Evolutionary conservation across 495 filamentous ascomycete genomes (phyloP), one percentile per base, ranked within the genome.

Genomic region (Neurospora tetraspora): DNA sequence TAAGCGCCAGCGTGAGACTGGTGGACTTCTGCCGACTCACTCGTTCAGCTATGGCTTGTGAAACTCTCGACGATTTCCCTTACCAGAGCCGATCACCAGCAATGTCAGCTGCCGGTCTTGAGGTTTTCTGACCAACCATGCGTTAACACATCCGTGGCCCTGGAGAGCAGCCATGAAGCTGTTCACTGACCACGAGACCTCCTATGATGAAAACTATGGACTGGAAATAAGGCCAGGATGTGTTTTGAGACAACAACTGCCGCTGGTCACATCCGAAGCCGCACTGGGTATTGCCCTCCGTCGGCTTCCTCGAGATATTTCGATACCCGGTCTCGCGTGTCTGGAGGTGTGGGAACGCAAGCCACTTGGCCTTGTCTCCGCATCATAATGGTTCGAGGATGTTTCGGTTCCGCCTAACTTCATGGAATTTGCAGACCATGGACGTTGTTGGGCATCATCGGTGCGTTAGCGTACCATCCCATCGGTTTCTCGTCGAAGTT

Each of bases 101-200:
- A 34, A 11, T 65, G 53, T 65, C 53, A 65, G 53, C 53, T 65
- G 53, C 27, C 53, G 27, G 53, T 18, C 53, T 65, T 65, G 27
- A 34, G 12, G 53, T 65, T 65, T 34, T 34, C 12, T 31, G 12
- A 10, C 71, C 71, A 73, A 73, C 71, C 71, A 73, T 40, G 68
- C 69, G 16, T 20, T 6, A 70, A 73, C 71, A 73, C 71, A 73
- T 73, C n/a, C 71, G 39, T 69, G 38, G 37, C 27, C 20, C 23
- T 23, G 8, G 39, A 69, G 11, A 68, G 11, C 61, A 39, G 27
- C 36, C 37, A 27, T 39, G 34, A 65, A 72, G 68, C 39, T 20
- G 39, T 16, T 42, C 20, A n/a, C 16, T 45, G 53, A 31, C 71
- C 71, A 72, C 61, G 20, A 36, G 37, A 39, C 36, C 71, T 42